Base-by-base conservation (phyloP, 2,329 filamentous ascomycete genomes). In the Sporothrix euskadiensis region DNA sequence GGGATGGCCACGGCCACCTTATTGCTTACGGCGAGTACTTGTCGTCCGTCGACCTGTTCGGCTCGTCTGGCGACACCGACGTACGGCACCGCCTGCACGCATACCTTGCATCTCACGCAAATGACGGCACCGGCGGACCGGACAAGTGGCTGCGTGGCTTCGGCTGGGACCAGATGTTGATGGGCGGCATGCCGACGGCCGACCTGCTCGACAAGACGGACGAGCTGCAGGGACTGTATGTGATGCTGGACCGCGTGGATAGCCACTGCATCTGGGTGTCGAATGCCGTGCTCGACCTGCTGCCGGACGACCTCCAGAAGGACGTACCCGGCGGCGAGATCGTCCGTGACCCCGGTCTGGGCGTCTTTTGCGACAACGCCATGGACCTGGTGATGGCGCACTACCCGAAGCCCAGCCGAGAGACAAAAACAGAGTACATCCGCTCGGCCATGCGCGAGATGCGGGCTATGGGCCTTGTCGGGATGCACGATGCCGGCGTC, bases 361-460 rank as follows among this genome's bases (percentile, higher is more conserved):
- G 91, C 57, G 90, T 92, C 10, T 92, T 92, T 77, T 93, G 91
- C 78, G 90, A 93, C 80, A 92, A 92, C 78, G 90, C 90, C 32
- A 91, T 92, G 86, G 88, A 90, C 59, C 80, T 90, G 69, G 84
- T 91, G 49, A 82, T 84, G 73, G 81, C 83, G 1, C 77, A 87
- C 22, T 90, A 88, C 83, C 89, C 90, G 1, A 85, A 85, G 73
- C 88, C 89, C 0, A 83, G 82, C 61, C 80, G 80, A 5, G 83
- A 83, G n/a, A 85, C 84, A 76, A 90, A 88, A 78, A 83, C 84
- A 5, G 80, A 79, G 32, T 89, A 87, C 74, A 80, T 92, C 73
- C 84, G 83, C 68, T 85, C 86, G 6, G 90, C 90, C 14, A 91
- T 92, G 87, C 78, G 78, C 14, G 85, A 86, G 70, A 82, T 93